Evolutionary conservation across 2,329 filamentous ascomycete species (phyloP).

Genomic region (Fulvia fulva): DNA sequence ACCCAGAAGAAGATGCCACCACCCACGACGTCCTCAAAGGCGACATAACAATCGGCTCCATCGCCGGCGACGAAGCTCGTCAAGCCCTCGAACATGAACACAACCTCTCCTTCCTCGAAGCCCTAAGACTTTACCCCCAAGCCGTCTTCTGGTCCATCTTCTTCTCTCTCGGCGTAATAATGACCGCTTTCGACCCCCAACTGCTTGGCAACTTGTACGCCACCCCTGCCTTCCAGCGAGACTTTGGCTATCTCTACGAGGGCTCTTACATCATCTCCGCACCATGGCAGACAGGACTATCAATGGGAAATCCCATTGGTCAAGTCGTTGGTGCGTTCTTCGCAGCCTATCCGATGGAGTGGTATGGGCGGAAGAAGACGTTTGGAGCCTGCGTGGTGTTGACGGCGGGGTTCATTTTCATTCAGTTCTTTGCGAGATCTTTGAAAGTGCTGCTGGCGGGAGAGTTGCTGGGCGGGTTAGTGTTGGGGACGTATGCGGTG

Average conservation of each 20-base stretch:
- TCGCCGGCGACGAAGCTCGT: slow-evolving; percentile 27
- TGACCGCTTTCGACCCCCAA: slow-evolving; percentile 60
- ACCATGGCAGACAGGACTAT: slow-evolving; percentile 38
- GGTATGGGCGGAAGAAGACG: slow-evolving; percentile 32
- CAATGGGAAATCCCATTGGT: slow-evolving; percentile 54
- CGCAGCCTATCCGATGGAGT: slow-evolving; percentile 34
- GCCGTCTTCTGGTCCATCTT: slow-evolving; percentile 55
- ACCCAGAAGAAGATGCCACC: background rate
- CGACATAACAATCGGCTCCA: slow-evolving; percentile 25
- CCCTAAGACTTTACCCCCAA: slow-evolving; percentile 43
- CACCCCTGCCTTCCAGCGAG: slow-evolving; percentile 53
- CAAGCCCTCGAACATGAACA: slow-evolving; percentile 28
- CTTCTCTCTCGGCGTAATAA: slow-evolving; percentile 58
- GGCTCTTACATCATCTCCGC: slow-evolving; percentile 37
- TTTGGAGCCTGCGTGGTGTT: slow-evolving; percentile 30
- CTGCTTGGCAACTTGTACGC: slow-evolving; percentile 61
- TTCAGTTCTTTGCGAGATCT: slow-evolving; percentile 60
- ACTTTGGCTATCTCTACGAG: slow-evolving; percentile 53
- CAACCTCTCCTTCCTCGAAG: slow-evolving; percentile 28
- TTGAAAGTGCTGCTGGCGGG: slow-evolving; percentile 56
- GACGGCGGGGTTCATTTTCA: slow-evolving; percentile 54
- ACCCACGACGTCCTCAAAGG: slow-evolving; percentile 19
- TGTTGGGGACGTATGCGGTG: slow-evolving; percentile 59
- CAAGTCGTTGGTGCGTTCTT: slow-evolving; percentile 54
- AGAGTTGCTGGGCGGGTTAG: slow-evolving; percentile 58